Conservation (phyloP, 2,329 filamentous ascomycete species). For the Aspergillus ochraceus region DNA sequence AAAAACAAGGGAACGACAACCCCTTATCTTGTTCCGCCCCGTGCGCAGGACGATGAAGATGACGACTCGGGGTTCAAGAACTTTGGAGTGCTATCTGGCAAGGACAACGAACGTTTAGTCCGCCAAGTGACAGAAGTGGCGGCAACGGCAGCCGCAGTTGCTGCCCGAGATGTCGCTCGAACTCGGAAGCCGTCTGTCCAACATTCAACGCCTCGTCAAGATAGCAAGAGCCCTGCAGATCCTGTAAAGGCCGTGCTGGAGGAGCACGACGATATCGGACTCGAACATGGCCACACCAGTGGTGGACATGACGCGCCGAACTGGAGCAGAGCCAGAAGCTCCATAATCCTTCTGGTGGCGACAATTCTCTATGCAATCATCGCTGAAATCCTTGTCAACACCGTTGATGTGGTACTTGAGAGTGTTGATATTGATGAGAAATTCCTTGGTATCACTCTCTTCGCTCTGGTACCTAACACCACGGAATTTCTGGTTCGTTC, state of each 20-base stretch:
- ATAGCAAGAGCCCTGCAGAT: constrained; percentile 39
- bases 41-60: constrained; percentile 51
- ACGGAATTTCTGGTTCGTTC: constrained; percentile 86
- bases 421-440: constrained; percentile 94
- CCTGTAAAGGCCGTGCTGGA: constrained; percentile 37
- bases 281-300: constrained; percentile 46
- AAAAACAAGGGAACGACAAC: constrained; percentile 35
- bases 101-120: constrained; percentile 77
- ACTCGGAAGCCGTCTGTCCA: constrained; percentile 51
- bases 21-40: constrained; percentile 77
- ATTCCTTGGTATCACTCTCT: constrained; percentile 93
- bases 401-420: constrained; percentile 91
- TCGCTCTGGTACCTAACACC: constrained; percentile 95
- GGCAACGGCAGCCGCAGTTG: constrained; percentile 83
- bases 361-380: constrained; percentile 95
- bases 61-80: constrained; percentile 24
- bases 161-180: constrained; percentile 71
- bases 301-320: constrained; percentile 98
- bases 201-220: constrained; percentile 30
- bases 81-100: constrained; percentile 70
- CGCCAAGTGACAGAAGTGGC: constrained; percentile 92
- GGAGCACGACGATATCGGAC: constrained; percentile 50
- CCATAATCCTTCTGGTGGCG: constrained; percentile 82
- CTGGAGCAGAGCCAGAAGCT: constrained; percentile 90
- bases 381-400: constrained; percentile 94